phyloP scores from a whole-genome alignment of 2,329 filamentous ascomycete species.

The Hypoxylon sp. region DNA sequence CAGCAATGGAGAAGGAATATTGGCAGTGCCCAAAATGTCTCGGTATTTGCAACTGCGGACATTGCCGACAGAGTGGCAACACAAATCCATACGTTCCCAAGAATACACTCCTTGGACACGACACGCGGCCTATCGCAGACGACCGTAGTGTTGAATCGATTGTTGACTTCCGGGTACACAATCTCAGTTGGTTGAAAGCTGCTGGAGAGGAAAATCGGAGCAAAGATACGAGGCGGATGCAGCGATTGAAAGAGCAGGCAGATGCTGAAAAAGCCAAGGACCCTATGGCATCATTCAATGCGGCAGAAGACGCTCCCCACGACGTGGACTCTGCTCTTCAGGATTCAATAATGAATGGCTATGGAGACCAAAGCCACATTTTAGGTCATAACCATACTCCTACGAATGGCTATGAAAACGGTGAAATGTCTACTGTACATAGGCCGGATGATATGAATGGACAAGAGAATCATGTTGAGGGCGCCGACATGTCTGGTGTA shows the following conservation, averaged over 20 bases:
- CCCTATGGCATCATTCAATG: slow-evolving; percentile 50
- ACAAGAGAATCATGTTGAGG: slow-evolving; percentile 49
- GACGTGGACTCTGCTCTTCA: slow-evolving; percentile 53
- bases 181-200: slow-evolving; percentile 83
- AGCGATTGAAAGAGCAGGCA: slow-evolving; percentile 69
- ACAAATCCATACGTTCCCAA: slow-evolving; percentile 88
- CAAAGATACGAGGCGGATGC: slow-evolving; percentile 71
- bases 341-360: slow-evolving; percentile 54
- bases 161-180: slow-evolving; percentile 92
- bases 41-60: slow-evolving; percentile 88
- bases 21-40: slow-evolving; percentile 94
- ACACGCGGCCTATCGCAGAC: slow-evolving; percentile 91
- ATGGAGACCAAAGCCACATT: slow-evolving; percentile 57
- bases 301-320: slow-evolving; percentile 49
- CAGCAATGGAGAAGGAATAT: slow-evolving; percentile 81
- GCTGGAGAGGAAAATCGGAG: slow-evolving; percentile 71
- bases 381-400: slow-evolving; percentile 45
- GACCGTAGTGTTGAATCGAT: slow-evolving; percentile 90
- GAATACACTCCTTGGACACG: slow-evolving; percentile 88
- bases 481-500: slow-evolving; percentile 54
- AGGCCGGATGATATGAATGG: slow-evolving; percentile 23
- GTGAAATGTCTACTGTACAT: slow-evolving; percentile 34
- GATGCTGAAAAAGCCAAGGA: slow-evolving; percentile 71
- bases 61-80: slow-evolving; percentile 77
- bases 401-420: slow-evolving; percentile 36